Evolutionary conservation across 306 rosid species (phyloP), one percentile per base, ranked within the genome.

Genomic region (Casuarina cunninghamiana): DNA sequence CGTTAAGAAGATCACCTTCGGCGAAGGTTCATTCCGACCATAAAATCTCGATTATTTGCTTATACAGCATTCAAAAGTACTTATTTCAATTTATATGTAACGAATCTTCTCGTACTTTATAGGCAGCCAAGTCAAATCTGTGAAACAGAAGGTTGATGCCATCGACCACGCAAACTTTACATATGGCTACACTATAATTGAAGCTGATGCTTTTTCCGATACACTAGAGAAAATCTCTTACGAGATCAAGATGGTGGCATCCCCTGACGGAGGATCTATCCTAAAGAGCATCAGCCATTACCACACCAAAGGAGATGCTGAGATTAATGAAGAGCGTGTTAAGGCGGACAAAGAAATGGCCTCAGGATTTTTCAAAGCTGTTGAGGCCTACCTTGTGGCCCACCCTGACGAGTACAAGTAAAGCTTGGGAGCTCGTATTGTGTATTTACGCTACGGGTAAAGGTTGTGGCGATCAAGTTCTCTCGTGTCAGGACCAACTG

Each of bases 351-450:
- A 83, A 70, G 84, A 81, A 72, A 87, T 73, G 57, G 57, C 83
- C 4, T 66, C 72, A 17, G 87, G 75, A 15, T 69, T 85, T 48
- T 76, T 87, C 3, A 78, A 71, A 75, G 50, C 83, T 2, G 67
- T 79, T 80, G 84, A 80, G 58, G 83, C 60, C 13, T 83, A 55
- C 79, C 82, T 88, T 71, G 63, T 88, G 73, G 86, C 83, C 26
- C 83, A 88, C 75, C 87, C 83, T 83, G 75, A 88, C 74, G 69
- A 41, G 2, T 74, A 74, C 38, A 50, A 72, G 11, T 72, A 50
- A 37, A 43, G 49, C 26, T 57, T 57, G 11, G 19, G 7, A 6
- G 9, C 3, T 6, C 9, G 2, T 57, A 26, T 55, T 26, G 62
- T 21, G 6, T 13, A 55, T 75, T 41, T n/a, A 11, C 21, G 9